These are phyloP conservation scores for Hawksworthiomyces lignivorus DNA, from an alignment of 2,329 filamentous ascomycete species.

Conservation along the genomic window DNA sequence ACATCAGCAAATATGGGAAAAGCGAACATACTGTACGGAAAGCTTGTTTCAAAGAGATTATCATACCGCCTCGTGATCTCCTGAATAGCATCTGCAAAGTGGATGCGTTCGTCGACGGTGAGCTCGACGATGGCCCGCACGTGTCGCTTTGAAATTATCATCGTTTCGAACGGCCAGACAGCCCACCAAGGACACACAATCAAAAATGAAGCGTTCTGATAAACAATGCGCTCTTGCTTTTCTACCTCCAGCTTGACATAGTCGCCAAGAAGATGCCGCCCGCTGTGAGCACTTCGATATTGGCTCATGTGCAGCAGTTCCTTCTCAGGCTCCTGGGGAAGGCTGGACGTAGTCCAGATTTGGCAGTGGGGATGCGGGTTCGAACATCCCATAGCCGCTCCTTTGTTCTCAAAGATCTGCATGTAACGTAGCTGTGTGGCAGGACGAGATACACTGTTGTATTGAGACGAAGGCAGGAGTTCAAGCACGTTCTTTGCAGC, in stretches of 20 bases:
- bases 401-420: constrained; percentile 99
- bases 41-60: constrained; percentile 93
- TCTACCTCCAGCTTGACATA: constrained; percentile 77
- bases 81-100: constrained; percentile 76
- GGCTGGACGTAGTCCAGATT: constrained; percentile 84
- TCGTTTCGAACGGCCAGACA: constrained; percentile 91
- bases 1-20: too few species aligned
- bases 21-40: constrained; percentile 70
- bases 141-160: constrained; percentile 79
- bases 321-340: constrained; percentile 80
- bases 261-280: constrained; percentile 72
- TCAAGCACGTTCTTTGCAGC: constrained; percentile 30
- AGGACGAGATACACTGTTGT: constrained; percentile 40
- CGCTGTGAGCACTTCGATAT: constrained; percentile 66
- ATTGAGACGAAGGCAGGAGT: constrained; percentile 26
- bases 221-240: constrained; percentile 80
- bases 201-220: constrained; percentile 77
- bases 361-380: constrained; percentile 98
- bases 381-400: constrained; percentile 94
- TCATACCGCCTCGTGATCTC: constrained; percentile 90
- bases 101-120: constrained; percentile 57
- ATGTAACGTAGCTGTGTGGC: constrained; percentile 84
- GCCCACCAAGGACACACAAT: constrained; percentile 97
- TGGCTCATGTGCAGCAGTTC: constrained; percentile 73
- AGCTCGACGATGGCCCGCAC: constrained; percentile 81